A percentile compares a stretch with the other conserved stretches of the same genome.
Conservation (phyloP, 495 filamentous ascomycete genomes). For the Lasiosphaeriaceae sp. region DNA sequence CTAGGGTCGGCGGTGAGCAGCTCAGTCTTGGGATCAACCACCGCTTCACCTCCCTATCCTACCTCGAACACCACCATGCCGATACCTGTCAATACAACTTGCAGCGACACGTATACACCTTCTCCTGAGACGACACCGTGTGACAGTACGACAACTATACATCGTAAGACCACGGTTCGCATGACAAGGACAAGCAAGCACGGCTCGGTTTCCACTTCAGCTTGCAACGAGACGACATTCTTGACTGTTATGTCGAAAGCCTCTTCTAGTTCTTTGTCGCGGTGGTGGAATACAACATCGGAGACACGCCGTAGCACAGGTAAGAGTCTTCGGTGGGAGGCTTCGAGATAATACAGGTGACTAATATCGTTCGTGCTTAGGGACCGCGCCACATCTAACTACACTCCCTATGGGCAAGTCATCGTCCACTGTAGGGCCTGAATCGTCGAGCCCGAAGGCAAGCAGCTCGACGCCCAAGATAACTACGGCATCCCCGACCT, state of each 20-base stretch:
- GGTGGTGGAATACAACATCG: slow-evolving; percentile 8
- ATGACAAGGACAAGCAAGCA: neutral
- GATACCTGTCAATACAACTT: slow-evolving; percentile 17
- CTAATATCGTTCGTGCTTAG: neutral
- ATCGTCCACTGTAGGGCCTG: neutral
- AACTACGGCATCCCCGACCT: slow-evolving; percentile 1
- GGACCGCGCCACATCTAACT: neutral
- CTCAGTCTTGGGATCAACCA: neutral
- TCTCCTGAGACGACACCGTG: slow-evolving; percentile 12
- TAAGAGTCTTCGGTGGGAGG: neutral
- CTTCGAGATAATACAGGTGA: neutral
- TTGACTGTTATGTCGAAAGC: neutral
- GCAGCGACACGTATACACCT: slow-evolving; percentile 10
- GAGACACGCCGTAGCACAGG: neutral
- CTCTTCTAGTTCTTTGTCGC: slow-evolving; percentile 1
- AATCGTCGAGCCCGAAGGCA: neutral
- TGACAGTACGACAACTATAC: neutral
- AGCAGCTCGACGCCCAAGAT: neutral
- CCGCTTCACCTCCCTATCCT: slow-evolving; percentile 13
- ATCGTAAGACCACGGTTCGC: neutral
- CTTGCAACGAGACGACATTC: slow-evolving; percentile 20
- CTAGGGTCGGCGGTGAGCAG: neutral
- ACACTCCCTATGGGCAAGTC: neutral
- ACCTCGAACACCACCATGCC: slow-evolving; percentile 2
- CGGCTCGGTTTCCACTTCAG: slow-evolving; percentile 6